Evolutionary conservation across 1,284 basidiomycete species (phyloP), one percentile per base, ranked within the genome.

Genomic region (Trametes sp.): DNA sequence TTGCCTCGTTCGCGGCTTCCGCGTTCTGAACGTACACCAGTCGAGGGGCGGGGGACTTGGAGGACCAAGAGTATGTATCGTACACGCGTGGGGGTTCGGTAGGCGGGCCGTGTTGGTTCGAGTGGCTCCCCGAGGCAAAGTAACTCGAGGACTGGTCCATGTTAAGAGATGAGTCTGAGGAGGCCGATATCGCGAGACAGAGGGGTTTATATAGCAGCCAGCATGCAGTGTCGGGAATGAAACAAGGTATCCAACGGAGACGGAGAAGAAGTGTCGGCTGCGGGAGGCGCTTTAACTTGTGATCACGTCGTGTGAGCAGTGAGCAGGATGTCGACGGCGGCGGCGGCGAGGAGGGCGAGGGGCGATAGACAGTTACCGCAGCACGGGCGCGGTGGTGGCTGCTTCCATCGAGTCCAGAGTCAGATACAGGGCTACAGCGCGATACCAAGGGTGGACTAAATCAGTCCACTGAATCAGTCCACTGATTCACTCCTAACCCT

Each of bases 1-100:
- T n/a, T 21, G 70, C 73, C 13, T 54, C 33, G 23, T 76, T 66
- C 2, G 74, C 72, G 1, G 62, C 61, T 1, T 62, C 59, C 10
- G 48, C 60, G 44, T 72, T 67, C 29, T 69, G 66, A 4, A 73
- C 68, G 63, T 78, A 77, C 36, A 69, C 61, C 0, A 76, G 63
- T 7, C 69, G 67, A 0, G 72, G 64, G 33, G 61, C 51, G 4
- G 74, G 74, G 6, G 72, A 67, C 41, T 64, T 66, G n/a, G 14
- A 46, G 11, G 51, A 59, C 66, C 71, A 73, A 2, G 71, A 72
- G 57, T 75, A 75, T 23, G 66, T n/a, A 24, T 67, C 59, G 41
- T 72, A 72, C 10, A 70, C 65, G 23, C 65, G 69, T 13, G 57
- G 48, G 4, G 64, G 67, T 5, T 61, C 56, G 23, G 59, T 36